These are phyloP conservation scores for Kodamaea hsintzibuensis DNA, from an alignment of 805 yeast genomes.

Conservation along the genomic window DNA sequence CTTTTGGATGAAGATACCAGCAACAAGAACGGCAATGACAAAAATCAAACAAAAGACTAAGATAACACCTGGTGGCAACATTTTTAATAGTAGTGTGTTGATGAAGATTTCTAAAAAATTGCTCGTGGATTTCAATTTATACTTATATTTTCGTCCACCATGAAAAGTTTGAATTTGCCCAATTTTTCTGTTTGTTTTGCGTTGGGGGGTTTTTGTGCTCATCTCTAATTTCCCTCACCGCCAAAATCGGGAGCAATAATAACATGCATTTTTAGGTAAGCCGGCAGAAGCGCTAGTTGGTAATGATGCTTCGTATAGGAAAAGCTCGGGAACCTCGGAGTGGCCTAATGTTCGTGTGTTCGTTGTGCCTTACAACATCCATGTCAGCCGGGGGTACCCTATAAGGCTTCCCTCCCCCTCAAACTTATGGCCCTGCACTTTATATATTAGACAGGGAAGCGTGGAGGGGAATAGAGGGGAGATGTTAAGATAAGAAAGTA, in stretches of 20 bases:
- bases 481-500: background rate
- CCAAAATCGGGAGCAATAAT: conserved; percentile 5
- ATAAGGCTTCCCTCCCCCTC: background rate
- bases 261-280: conserved; percentile 2
- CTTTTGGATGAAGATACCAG: conserved; percentile 40
- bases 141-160: conserved; percentile 10
- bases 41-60: conserved; percentile 61
- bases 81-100: conserved; percentile 23
- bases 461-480: background rate
- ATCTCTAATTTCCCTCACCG: conserved; percentile 7
- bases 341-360: background rate
- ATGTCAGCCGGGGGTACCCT: background rate
- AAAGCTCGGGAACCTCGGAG: conserved; percentile 1
- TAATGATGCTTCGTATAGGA: background rate
- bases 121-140: conserved; percentile 10
- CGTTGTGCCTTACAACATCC: background rate
- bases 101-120: conserved; percentile 8
- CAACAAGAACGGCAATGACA: conserved; percentile 41
- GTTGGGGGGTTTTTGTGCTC: background rate
- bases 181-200: conserved; percentile 8
- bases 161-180: conserved; percentile 7
- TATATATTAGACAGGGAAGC: background rate
- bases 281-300: conserved; percentile 1
- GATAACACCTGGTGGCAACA: conserved; percentile 77
- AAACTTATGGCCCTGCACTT: background rate